A percentile compares a stretch with the other conserved stretches of the same genome.
Conservation (phyloP, 345 rosid species). For the Lepidium africanum region DNA sequence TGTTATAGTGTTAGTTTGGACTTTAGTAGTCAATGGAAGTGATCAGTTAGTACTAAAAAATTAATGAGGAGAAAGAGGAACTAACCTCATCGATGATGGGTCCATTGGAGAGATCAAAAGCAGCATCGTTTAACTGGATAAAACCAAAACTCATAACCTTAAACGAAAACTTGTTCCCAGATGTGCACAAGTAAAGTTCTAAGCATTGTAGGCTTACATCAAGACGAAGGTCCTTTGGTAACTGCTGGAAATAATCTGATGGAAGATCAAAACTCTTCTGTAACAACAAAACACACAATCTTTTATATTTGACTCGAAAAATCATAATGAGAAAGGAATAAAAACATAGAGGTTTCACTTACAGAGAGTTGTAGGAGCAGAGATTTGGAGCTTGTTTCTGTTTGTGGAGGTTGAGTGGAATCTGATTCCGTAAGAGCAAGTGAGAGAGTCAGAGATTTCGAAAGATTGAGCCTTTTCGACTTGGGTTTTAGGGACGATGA, state of each 20-base stretch:
- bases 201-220: constrained; percentile 44
- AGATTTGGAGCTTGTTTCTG: constrained; percentile 38
- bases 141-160: not conserved
- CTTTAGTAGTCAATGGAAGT: not conserved
- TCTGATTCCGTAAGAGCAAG: constrained; percentile 67
- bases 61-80: not conserved
- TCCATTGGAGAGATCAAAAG: constrained; percentile 93
- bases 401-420: constrained; percentile 47
- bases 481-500: constrained; percentile 26
- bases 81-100: constrained; percentile 70
- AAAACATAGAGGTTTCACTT: not conserved
- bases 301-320: not conserved
- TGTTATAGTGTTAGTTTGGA: not conserved
- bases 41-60: not conserved
- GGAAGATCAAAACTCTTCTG: constrained; percentile 88
- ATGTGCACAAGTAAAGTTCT: not conserved
- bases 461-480: constrained; percentile 5
- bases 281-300: constrained; percentile 13
- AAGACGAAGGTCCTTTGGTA: constrained; percentile 74
- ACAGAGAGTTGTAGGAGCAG: constrained; percentile 67
- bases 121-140: constrained; percentile 82
- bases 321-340: not conserved
- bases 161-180: not conserved
- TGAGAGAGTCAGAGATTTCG: constrained; percentile 32
- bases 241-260: constrained; percentile 54